Percentiles rank a stretch among this genome's conserved stretches.
Evolutionary conservation across 2,329 filamentous ascomycete species (phyloP).

Genomic region (Stachybotrys chlorohalonatus): DNA sequence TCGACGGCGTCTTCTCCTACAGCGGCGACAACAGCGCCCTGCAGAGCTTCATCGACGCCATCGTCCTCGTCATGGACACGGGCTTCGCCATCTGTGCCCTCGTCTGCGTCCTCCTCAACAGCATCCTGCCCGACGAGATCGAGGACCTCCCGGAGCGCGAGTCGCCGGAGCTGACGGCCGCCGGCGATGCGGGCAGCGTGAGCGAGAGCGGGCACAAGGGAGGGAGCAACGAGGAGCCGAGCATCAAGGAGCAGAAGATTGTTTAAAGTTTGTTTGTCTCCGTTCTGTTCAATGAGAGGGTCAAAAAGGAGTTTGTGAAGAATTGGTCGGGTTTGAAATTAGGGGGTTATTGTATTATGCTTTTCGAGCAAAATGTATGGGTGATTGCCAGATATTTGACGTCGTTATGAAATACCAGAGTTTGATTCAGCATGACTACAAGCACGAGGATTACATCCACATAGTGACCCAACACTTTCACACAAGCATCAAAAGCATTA

Average conservation of each 20-base stretch:
- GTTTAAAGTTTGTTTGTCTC: not conserved
- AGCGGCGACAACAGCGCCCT: slow-evolving; percentile 57
- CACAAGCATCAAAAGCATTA: too few species aligned
- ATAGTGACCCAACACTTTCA: too few species aligned
- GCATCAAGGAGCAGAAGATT: not conserved
- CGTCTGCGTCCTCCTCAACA: slow-evolving; percentile 63
- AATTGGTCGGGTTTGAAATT: too few species aligned
- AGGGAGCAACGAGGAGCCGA: not conserved
- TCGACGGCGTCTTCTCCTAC: slow-evolving; percentile 65
- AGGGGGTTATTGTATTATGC: too few species aligned
- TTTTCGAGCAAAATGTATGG: too few species aligned
- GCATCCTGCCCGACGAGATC: slow-evolving; percentile 64
- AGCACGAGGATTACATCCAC: too few species aligned
- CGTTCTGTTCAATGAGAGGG: not conserved
- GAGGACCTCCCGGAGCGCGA: slow-evolving; percentile 62
- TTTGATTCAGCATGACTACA: too few species aligned
- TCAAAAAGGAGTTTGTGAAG: not conserved
- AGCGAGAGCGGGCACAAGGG: not conserved
- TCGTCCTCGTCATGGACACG: slow-evolving; percentile 64
- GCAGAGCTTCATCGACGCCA: slow-evolving; percentile 65
- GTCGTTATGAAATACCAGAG: too few species aligned
- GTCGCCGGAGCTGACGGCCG: slow-evolving; percentile 30
- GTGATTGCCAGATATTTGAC: too few species aligned
- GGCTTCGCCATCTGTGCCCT: slow-evolving; percentile 69
- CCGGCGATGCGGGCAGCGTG: not conserved